Percentiles rank a stretch among this genome's conserved stretches.
These are phyloP conservation scores for Oryza meridionalis DNA, from an alignment of 176 grass and related monocot species.

Conservation along the genomic window DNA sequence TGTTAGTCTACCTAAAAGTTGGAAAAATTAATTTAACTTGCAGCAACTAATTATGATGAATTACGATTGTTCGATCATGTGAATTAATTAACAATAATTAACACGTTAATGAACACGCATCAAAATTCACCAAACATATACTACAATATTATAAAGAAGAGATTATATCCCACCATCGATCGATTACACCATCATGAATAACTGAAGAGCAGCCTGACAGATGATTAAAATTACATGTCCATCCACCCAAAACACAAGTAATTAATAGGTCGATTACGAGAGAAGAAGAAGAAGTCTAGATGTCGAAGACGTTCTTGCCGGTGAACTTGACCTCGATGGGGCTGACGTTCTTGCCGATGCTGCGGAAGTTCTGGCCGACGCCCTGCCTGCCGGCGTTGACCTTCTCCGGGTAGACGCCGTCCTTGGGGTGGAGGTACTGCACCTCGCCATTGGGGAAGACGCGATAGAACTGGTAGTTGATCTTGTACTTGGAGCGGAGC, in stretches of 20 bases:
- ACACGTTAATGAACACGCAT: too few relatives aligned
- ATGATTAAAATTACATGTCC: slow-evolving; percentile 43
- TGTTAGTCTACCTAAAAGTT: too few relatives aligned
- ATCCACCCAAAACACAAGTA: background rate
- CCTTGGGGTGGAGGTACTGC: slow-evolving; percentile 76
- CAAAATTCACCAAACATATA: too few relatives aligned
- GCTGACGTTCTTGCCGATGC: slow-evolving; percentile 89
- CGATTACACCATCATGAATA: slow-evolving; percentile 8
- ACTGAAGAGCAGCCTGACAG: too few relatives aligned
- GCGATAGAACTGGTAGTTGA: too few relatives aligned
- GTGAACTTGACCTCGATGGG: slow-evolving; percentile 99
- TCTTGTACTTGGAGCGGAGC: slow-evolving; percentile 64
- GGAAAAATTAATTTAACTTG: too few relatives aligned
- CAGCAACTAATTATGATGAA: too few relatives aligned
- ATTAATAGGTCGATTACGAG: too few relatives aligned
- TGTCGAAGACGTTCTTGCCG: slow-evolving; percentile 85
- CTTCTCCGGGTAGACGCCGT: slow-evolving; percentile 99
- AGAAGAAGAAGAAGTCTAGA: slow-evolving; percentile 1
- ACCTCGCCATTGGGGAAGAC: too few relatives aligned
- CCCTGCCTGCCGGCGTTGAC: slow-evolving; percentile 92
- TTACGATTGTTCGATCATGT: too few relatives aligned
- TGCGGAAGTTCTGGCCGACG: slow-evolving; percentile 69
- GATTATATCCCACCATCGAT: background rate
- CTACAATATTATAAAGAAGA: slow-evolving; percentile 41
- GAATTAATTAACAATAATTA: too few relatives aligned